phyloP scores from a whole-genome alignment of 345 rosid species.

The Camelina neglecta region DNA sequence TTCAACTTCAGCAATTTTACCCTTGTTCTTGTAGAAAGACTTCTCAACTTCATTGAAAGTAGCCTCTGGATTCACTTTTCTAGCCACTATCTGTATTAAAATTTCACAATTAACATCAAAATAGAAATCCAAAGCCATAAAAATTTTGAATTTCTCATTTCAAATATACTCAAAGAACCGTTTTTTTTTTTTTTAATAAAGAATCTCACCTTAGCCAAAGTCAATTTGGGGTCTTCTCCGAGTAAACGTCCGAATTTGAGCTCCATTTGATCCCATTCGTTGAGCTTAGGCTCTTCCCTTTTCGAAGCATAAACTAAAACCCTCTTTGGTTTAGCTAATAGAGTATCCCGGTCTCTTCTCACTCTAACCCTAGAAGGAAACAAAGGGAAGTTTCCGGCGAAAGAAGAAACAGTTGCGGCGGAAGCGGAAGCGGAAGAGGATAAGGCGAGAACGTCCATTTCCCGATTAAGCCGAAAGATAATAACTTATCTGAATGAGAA shows the following conservation, averaged over 20 bases:
- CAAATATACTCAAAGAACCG: background rate
- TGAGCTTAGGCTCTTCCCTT: slow-evolving; percentile 65
- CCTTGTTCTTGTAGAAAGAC: slow-evolving; percentile 76
- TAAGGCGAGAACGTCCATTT: slow-evolving; percentile 65
- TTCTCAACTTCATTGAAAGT: slow-evolving; percentile 79
- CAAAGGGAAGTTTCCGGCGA: slow-evolving; percentile 34
- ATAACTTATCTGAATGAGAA: background rate
- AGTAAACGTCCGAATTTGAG: slow-evolving; percentile 82
- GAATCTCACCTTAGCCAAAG: slow-evolving; percentile 76
- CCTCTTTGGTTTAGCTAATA: slow-evolving; percentile 41
- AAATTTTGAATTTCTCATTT: background rate
- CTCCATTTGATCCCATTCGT: slow-evolving; percentile 90
- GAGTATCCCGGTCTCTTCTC: slow-evolving; percentile 31
- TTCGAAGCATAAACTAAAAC: slow-evolving; percentile 57
- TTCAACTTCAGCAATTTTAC: slow-evolving; percentile 58
- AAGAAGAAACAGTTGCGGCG: slow-evolving; percentile 27
- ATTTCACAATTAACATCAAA: slow-evolving; percentile 21
- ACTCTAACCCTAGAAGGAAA: slow-evolving; percentile 36
- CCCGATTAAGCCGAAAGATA: slow-evolving; percentile 21
- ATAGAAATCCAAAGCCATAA: background rate
- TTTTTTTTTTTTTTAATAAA: too few species aligned
- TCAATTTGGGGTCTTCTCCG: slow-evolving; percentile 93
- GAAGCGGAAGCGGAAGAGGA: slow-evolving; percentile 44
- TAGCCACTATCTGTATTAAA: slow-evolving; percentile 67
- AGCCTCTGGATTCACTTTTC: slow-evolving; percentile 77